These are phyloP conservation scores for Ganoderma sinense DNA, from an alignment of 1,284 basidiomycete genomes.

Conservation along the genomic window DNA sequence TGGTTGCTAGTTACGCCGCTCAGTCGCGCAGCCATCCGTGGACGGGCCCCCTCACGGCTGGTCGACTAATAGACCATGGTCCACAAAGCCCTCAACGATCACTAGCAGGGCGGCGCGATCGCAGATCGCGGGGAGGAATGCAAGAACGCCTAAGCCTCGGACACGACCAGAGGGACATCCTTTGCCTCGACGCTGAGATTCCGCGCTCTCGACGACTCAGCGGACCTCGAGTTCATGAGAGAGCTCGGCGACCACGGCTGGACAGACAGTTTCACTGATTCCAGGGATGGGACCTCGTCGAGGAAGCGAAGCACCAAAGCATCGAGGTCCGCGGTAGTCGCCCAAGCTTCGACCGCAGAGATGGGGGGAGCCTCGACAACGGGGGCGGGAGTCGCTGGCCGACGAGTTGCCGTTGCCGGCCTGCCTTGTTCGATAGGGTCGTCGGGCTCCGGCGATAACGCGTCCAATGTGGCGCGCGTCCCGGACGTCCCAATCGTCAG, in stretches of 20 bases:
- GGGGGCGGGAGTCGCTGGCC: neutral
- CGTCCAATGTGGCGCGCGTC: no score
- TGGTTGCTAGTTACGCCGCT: no score
- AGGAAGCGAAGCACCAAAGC: neutral
- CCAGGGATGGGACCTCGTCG: conserved; percentile 3
- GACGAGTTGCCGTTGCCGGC: no score
- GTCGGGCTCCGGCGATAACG: neutral
- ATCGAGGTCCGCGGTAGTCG: neutral
- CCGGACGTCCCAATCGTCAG: neutral
- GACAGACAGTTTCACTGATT: neutral
- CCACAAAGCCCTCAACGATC: neutral
- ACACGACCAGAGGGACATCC: neutral
- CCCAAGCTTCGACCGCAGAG: neutral
- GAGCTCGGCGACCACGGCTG: neutral
- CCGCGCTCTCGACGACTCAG: neutral
- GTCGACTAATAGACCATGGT: neutral
- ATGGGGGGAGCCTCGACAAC: neutral
- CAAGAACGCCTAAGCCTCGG: neutral
- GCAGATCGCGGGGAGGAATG: no score
- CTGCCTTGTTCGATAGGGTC: neutral
- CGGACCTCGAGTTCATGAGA: neutral
- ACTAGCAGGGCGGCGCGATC: neutral
- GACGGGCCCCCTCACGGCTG: neutral
- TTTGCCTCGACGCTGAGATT: no score
- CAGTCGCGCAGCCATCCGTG: neutral